A percentile compares a stretch with the other conserved stretches of the same genome.
Evolutionary conservation across 768 basidiomycete genomes (phyloP).

Genomic region (Leccinum variicolor): DNA sequence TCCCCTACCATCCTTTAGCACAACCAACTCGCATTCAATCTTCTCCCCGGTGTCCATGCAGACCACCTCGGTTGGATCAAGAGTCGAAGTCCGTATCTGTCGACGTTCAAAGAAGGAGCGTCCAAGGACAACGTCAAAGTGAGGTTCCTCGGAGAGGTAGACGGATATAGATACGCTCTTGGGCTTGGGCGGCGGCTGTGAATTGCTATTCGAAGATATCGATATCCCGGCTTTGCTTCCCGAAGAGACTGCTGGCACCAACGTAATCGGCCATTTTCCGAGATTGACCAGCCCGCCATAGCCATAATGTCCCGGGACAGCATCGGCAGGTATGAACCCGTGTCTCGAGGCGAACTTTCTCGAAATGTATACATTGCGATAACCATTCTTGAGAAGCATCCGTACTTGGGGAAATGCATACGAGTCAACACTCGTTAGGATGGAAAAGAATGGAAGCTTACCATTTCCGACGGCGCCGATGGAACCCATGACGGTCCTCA

Average conservation of each 20-base stretch:
- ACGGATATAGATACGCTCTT: constrained; percentile 56
- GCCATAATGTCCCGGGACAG: constrained; percentile 89
- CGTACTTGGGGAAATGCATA: constrained; percentile 49
- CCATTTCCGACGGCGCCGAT: constrained; percentile 91
- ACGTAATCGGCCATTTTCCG: constrained; percentile 84
- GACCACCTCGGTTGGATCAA: constrained; percentile 86
- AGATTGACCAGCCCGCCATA: constrained; percentile 87
- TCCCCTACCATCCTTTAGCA: constrained; percentile 87
- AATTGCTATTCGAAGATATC: background rate
- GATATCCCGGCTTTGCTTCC: background rate
- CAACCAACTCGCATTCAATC: constrained; percentile 88
- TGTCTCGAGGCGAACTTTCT: constrained; percentile 87
- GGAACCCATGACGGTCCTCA: constrained; percentile 85
- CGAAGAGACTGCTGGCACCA: constrained; percentile 33
- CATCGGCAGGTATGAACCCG: constrained; percentile 84
- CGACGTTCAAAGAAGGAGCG: constrained; percentile 80
- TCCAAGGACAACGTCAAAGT: constrained; percentile 94
- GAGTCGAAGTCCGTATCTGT: constrained; percentile 74
- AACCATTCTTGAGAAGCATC: constrained; percentile 91
- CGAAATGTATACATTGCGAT: constrained; percentile 94
- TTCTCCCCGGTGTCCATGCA: constrained; percentile 92
- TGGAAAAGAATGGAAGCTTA: constrained; percentile 29
- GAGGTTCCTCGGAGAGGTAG: constrained; percentile 89
- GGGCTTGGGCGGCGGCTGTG: constrained; percentile 19
- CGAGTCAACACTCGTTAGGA: background rate